These are phyloP conservation scores for Mallotus repandus DNA, from an alignment of 441 rosid species.

Conservation along the genomic window DNA sequence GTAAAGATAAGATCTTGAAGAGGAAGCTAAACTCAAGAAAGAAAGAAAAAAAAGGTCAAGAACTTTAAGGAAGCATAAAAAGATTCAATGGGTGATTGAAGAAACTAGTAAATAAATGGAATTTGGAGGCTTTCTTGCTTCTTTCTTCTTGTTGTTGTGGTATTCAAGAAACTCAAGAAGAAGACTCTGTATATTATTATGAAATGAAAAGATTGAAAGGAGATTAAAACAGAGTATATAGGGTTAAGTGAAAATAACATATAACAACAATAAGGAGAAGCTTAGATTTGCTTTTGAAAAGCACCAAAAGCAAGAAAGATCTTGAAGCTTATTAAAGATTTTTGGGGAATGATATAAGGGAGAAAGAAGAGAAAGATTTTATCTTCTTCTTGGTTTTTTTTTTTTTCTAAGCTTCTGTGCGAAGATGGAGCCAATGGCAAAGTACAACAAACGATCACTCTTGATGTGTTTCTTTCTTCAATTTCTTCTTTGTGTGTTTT, in stretches of 20 bases:
- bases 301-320: conserved; percentile 52
- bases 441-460: conserved; percentile 25
- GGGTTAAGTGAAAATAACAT: background rate
- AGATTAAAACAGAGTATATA: conserved; percentile 4
- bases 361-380: conserved; percentile 9
- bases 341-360: background rate
- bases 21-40: conserved; percentile 45
- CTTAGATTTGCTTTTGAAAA: conserved; percentile 26
- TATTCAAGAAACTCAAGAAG: background rate
- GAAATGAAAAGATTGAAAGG: conserved; percentile 11
- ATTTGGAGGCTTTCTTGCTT: conserved; percentile 3
- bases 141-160: background rate
- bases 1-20: conserved; percentile 70
- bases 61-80: conserved; percentile 17
- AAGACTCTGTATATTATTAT: background rate
- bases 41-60: conserved; percentile 17
- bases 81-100: background rate
- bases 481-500: too few species aligned
- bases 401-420: background rate
- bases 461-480: background rate
- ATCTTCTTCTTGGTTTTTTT: background rate
- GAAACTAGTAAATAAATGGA: conserved; percentile 9
- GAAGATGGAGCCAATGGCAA: conserved; percentile 15
- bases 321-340: conserved; percentile 2
- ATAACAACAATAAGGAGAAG: background rate